Conservation (phyloP, 2,329 filamentous ascomycete genomes). For the Ophiostoma piceae region DNA sequence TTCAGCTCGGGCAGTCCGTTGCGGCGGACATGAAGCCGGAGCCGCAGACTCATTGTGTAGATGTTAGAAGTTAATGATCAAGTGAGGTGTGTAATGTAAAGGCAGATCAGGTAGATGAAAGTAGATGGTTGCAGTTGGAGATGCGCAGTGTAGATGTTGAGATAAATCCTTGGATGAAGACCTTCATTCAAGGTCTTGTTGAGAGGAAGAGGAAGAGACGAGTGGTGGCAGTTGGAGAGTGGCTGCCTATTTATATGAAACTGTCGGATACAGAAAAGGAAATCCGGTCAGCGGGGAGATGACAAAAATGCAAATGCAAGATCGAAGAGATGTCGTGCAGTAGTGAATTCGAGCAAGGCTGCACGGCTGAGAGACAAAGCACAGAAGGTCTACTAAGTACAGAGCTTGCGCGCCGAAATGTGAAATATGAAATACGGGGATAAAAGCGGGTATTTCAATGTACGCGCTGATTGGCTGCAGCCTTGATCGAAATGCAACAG, state of each 20-base stretch:
- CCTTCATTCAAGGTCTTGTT: neutral
- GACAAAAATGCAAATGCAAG: neutral
- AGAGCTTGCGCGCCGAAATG: neutral
- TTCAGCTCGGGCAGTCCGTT: constrained; percentile 67
- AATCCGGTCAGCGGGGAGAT: neutral
- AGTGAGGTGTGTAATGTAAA: neutral
- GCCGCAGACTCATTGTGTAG: constrained; percentile 42
- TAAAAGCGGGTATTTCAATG: neutral
- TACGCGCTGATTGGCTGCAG: neutral
- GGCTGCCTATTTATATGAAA: neutral
- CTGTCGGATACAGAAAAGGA: neutral
- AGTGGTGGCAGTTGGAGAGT: neutral
- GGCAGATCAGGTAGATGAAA: neutral
- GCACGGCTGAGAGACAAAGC: neutral
- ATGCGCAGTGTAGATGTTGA: neutral
- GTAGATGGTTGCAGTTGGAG: neutral
- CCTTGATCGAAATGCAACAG: neutral
- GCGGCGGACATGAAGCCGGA: constrained; percentile 67
- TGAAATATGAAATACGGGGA: neutral
- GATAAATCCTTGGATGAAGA: neutral
- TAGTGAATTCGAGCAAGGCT: neutral
- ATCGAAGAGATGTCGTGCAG: neutral
- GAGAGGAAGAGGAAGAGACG: neutral
- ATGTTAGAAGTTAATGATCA: neutral
- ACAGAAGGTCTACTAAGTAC: neutral